Evolutionary conservation across 2,329 filamentous ascomycete species (phyloP).

Genomic region (Macrophomina phaseolina): DNA sequence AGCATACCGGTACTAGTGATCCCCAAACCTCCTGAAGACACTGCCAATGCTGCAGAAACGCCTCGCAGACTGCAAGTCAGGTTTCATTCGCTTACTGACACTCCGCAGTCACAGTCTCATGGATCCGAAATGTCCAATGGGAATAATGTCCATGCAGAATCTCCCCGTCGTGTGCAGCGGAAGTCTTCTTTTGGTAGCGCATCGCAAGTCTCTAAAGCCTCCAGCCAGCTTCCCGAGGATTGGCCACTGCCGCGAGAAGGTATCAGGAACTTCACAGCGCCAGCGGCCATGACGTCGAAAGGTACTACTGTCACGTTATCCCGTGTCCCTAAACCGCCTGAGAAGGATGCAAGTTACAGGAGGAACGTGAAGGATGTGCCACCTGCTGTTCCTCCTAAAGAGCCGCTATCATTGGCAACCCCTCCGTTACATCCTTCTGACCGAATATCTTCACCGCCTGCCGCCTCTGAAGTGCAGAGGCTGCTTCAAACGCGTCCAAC

Average conservation of each 20-base stretch:
- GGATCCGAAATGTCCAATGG: background rate
- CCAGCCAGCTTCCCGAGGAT: conserved; percentile 2
- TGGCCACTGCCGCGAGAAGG: conserved; percentile 13
- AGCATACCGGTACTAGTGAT: conserved; percentile 26
- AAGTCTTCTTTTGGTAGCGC: conserved; percentile 8
- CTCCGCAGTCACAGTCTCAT: conserved; percentile 15
- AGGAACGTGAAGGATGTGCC: background rate
- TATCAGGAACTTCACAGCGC: conserved; percentile 19
- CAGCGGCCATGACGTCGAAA: conserved; percentile 15
- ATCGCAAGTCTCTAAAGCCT: conserved; percentile 1
- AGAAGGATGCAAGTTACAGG: conserved; percentile 1
- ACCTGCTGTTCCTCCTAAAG: conserved; percentile 11
- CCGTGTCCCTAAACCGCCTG: background rate
- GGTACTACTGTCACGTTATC: conserved; percentile 16
- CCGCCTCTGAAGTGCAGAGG: background rate
- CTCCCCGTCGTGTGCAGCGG: background rate
- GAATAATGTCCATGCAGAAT: background rate
- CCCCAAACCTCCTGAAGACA: conserved; percentile 1
- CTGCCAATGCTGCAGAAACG: conserved; percentile 4
- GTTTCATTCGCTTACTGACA: conserved; percentile 23
- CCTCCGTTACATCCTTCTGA: background rate
- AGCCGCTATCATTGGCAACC: background rate
- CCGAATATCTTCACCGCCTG: conserved; percentile 9
- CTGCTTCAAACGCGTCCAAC: background rate
- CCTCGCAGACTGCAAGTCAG: conserved; percentile 18